phyloP scores from a whole-genome alignment of 805 yeast genomes.

The Metschnikowia vanudenii region DNA sequence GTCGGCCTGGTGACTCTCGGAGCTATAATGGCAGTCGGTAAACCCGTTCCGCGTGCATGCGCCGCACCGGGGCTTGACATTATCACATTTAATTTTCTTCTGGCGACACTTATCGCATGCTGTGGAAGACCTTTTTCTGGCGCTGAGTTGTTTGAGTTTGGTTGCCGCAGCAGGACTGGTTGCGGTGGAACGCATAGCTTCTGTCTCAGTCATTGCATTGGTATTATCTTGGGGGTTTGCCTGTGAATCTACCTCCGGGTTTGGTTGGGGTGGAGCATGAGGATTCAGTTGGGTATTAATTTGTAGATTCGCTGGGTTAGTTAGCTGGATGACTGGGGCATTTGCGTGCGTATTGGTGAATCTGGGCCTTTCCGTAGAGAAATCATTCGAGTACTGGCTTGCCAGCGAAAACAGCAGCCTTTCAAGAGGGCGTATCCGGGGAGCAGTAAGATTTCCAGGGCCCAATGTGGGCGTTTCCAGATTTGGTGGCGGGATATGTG shows the following conservation, averaged over 20 bases:
- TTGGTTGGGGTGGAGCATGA: too few species aligned
- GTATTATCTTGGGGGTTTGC: not conserved
- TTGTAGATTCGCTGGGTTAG: too few species aligned
- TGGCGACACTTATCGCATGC: constrained; percentile 40
- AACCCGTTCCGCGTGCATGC: constrained; percentile 31
- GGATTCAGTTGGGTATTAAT: too few species aligned
- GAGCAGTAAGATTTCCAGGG: too few species aligned
- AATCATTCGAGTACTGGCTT: constrained; percentile 3
- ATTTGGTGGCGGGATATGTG: too few species aligned
- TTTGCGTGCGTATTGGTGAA: not conserved
- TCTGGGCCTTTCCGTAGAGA: not conserved
- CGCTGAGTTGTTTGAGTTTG: not conserved
- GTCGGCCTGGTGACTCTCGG: constrained; percentile 25
- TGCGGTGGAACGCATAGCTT: not conserved
- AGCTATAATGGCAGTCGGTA: constrained; percentile 29
- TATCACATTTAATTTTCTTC: constrained; percentile 39
- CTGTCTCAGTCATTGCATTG: not conserved
- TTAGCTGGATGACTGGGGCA: too few species aligned
- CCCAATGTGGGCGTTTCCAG: too few species aligned
- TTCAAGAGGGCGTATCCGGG: not conserved
- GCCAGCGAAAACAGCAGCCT: constrained; percentile 1
- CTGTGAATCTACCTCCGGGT: too few species aligned
- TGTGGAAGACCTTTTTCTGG: constrained; percentile 18
- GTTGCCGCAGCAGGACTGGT: not conserved
- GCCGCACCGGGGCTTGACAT: constrained; percentile 35